Evolutionary conservation across 352 stramenopile species (phyloP).

Genomic region (Elongisporangium anandrum): DNA sequence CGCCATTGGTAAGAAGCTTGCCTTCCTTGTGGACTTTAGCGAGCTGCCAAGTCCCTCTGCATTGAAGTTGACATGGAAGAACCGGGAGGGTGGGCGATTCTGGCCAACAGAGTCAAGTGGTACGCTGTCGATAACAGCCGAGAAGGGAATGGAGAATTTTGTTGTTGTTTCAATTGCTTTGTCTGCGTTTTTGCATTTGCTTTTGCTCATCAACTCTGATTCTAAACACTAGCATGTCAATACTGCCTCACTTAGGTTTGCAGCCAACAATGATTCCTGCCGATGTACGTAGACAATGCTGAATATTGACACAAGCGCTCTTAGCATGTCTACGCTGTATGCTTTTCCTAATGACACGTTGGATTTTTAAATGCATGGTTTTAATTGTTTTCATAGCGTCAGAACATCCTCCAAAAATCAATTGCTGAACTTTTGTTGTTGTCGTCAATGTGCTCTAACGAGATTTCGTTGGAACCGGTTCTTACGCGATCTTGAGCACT

Average conservation of each 20-base stretch:
- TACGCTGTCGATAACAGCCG: not conserved
- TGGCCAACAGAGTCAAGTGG: not conserved
- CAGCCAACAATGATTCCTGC: no score
- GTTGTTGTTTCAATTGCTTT: not conserved
- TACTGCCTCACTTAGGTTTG: no score
- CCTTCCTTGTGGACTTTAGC: not conserved
- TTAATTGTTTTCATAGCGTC: no score
- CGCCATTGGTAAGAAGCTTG: not conserved
- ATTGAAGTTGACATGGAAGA: slow-evolving; percentile 13
- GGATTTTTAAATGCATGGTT: no score
- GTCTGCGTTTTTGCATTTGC: not conserved
- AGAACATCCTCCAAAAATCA: no score
- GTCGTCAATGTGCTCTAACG: no score
- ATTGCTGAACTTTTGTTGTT: slow-evolving; percentile 3
- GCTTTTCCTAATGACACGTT: no score
- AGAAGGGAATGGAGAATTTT: not conserved
- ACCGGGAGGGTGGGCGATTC: slow-evolving; percentile 20
- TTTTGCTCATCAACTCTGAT: slow-evolving; percentile 1
- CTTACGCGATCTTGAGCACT: slow-evolving; percentile 77
- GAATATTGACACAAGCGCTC: no score
- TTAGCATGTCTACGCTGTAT: no score
- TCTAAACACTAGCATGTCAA: no score
- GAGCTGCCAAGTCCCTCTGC: not conserved
- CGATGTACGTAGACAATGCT: no score
- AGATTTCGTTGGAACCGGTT: no score